phyloP scores from a whole-genome alignment of 768 basidiomycete genomes.

The Paxillus involutus region DNA sequence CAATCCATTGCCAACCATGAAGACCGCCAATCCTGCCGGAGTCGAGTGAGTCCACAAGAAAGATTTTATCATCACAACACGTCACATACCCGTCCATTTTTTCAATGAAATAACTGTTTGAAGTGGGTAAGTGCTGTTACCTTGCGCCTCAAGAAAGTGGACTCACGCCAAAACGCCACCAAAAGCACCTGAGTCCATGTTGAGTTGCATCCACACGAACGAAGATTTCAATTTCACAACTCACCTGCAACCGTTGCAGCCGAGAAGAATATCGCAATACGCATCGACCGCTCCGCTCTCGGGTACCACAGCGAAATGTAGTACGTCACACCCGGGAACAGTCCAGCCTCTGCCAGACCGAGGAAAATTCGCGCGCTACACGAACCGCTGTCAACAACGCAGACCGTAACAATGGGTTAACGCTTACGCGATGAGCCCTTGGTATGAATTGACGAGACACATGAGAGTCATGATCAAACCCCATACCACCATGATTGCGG shows the following conservation, averaged over 20 bases:
- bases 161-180: conserved; percentile 50
- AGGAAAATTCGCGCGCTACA: conserved; percentile 42
- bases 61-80: conserved; percentile 11
- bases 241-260: conserved; percentile 55
- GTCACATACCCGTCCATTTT: conserved; percentile 32
- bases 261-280: conserved; percentile 64
- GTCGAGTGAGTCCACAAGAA: not conserved
- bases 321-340: conserved; percentile 42
- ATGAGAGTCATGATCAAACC: conserved; percentile 39
- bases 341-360: conserved; percentile 48
- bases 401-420: not conserved
- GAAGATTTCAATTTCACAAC: not conserved
- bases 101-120: conserved; percentile 34
- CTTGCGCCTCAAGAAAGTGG: not conserved
- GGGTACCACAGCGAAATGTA: conserved; percentile 62
- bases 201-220: not conserved
- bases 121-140: not conserved
- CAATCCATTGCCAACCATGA: conserved; percentile 39
- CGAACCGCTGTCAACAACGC: not conserved
- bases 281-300: conserved; percentile 52
- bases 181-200: conserved; percentile 33
- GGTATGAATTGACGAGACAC: conserved; percentile 36
- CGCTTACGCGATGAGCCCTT: conserved; percentile 31
- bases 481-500: conserved; percentile 40
- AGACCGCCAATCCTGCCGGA: conserved; percentile 25